Percentiles rank a stretch among this genome's conserved stretches.
These are phyloP conservation scores for Ogataea zsoltii DNA, from an alignment of 805 yeast species.

Conservation along the genomic window DNA sequence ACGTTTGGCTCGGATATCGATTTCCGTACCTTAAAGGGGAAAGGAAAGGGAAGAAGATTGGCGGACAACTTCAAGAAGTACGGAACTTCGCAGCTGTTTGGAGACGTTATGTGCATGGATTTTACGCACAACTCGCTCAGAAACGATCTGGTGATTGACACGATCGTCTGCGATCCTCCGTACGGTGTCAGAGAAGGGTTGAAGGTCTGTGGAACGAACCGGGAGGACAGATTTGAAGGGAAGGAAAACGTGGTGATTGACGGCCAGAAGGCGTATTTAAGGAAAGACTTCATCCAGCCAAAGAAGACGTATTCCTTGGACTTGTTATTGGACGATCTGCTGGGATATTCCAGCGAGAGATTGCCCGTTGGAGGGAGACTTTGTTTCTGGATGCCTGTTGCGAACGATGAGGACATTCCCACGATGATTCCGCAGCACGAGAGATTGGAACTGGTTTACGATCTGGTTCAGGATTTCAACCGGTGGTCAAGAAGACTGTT, in stretches of 20 bases:
- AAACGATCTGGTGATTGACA: constrained; percentile 59
- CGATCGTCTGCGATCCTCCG: constrained; percentile 95
- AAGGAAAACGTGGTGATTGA: constrained; percentile 73
- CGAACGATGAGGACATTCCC: constrained; percentile 68
- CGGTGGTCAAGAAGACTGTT: constrained; percentile 90
- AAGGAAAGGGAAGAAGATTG: constrained; percentile 36
- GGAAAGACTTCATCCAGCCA: constrained; percentile 87
- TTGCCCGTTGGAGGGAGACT: constrained; percentile 76
- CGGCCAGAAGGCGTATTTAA: constrained; percentile 73
- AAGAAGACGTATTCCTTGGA: constrained; percentile 87
- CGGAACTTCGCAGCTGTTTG: constrained; percentile 51
- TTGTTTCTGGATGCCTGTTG: constrained; percentile 98
- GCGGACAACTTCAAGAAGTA: constrained; percentile 77
- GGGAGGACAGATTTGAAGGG: constrained; percentile 60
- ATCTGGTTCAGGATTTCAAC: constrained; percentile 83
- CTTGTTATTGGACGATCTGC: constrained; percentile 71
- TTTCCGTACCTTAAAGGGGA: constrained; percentile 74
- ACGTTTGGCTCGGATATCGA: constrained; percentile 92
- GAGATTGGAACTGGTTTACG: constrained; percentile 65
- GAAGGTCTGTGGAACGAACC: constrained; percentile 83
- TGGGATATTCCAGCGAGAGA: constrained; percentile 69
- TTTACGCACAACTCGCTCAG: constrained; percentile 89
- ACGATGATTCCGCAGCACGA: constrained; percentile 79
- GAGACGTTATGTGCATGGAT: constrained; percentile 89
- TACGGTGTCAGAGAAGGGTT: constrained; percentile 96